Base-by-base conservation (phyloP, 345 rosid genomes). In the Crucihimalaya himalaica region DNA sequence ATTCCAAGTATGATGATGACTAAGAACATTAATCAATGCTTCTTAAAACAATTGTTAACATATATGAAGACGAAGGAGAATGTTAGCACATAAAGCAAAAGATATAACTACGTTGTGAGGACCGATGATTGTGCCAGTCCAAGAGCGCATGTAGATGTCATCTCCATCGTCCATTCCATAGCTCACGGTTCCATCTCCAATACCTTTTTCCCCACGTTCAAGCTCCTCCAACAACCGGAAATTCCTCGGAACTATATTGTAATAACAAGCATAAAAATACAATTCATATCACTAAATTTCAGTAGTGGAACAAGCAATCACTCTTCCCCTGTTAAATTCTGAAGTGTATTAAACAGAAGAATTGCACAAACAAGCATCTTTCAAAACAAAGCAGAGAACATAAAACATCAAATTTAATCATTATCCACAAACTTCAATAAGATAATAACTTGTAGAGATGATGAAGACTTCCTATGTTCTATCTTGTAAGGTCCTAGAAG, bases 131-230 rank as follows among this genome's bases (percentile, higher is more conserved):
- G 97, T 91, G 73, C 97, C 97, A 67, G 97, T 91, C 97, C 98
- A 93, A 10, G 98, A 93, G 70, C 91, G 98, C 98, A 90, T 93
- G 50, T 74, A 87, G 78, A 90, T 85, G 83, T 93, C 97, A 71
- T 93, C 98, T 71, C 91, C 96, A 76, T 90, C 98, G n/a, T 93
- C 98, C 98, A 93, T 93, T 74, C 98, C 98, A 78, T 93, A 93
- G 88, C 98, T 93, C 63, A 93, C 98, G 18, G 97, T 93, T 74
- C 98, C 97, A 82, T 88, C 93, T 46, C 98, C 98, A 74, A 93
- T 93, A 52, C 98, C 95, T 77, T 91, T 91, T 84, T 91, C 95
- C 61, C 97, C 97, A 45, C 92, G 95, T 82, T 91, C 97, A 75
- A 91, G 97, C 77, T 86, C 97, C 77, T 89, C 95, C 75, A 91